Conservation (phyloP, 257 asterid species). For the Mitragyna speciosa region DNA sequence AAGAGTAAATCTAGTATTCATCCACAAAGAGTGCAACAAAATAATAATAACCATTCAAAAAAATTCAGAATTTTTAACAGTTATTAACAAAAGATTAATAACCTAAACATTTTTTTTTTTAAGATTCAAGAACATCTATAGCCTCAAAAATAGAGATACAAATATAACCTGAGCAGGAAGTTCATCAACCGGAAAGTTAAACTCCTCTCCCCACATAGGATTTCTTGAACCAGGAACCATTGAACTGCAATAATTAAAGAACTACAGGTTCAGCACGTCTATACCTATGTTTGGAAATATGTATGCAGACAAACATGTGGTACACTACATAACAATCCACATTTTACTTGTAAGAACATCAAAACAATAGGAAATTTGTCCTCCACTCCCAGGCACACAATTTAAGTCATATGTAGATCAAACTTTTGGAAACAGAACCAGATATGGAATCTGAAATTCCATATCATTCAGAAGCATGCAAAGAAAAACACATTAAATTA, state of each 20-base stretch:
- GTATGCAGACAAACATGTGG: neutral
- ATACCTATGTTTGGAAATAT: conserved; percentile 7
- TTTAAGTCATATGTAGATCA: too few species aligned
- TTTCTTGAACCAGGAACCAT: conserved; percentile 97
- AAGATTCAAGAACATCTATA: neutral
- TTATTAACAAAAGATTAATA: neutral
- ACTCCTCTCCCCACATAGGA: conserved; percentile 98
- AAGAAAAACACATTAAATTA: neutral
- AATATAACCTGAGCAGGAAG: conserved; percentile 69
- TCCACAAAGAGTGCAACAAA: neutral
- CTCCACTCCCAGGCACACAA: neutral
- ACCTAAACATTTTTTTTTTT: neutral
- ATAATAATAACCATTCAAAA: too few species aligned
- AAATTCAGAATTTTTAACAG: neutral
- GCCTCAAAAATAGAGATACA: neutral
- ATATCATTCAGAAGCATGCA: neutral
- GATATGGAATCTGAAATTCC: neutral
- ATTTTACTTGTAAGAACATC: neutral
- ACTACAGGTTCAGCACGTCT: conserved; percentile 7
- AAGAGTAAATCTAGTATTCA: neutral
- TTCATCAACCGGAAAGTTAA: conserved; percentile 76
- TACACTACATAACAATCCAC: neutral
- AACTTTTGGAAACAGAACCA: neutral
- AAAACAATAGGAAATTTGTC: too few species aligned
- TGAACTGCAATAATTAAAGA: conserved; percentile 57